Evolutionary conservation across 371 early-diverging fungal genomes (phyloP).

Genomic region (Rhizopus sp.): DNA sequence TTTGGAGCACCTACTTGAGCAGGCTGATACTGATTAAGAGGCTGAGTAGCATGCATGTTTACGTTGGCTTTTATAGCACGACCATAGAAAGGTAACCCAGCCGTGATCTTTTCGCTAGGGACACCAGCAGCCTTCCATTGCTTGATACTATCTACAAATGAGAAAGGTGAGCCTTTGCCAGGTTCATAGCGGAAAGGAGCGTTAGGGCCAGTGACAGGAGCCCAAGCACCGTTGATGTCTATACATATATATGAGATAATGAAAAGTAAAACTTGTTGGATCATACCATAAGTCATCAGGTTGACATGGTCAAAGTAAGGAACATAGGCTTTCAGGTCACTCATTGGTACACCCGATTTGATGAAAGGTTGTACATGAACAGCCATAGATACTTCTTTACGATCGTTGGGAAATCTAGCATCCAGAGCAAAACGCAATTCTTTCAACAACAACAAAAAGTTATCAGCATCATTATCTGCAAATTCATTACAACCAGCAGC

Average conservation of each 20-base stretch:
- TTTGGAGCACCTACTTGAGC: slow-evolving; percentile 46
- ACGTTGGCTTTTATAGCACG: slow-evolving; percentile 56
- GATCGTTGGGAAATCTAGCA: slow-evolving; percentile 49
- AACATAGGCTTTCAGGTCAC: slow-evolving; percentile 59
- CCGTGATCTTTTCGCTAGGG: slow-evolving; percentile 63
- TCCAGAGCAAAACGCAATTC: slow-evolving; percentile 67
- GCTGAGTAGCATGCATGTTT: slow-evolving; percentile 43
- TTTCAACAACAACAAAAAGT: slow-evolving; percentile 55
- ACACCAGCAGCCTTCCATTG: slow-evolving; percentile 66
- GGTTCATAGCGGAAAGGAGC: slow-evolving; percentile 56
- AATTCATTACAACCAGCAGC: slow-evolving; percentile 70
- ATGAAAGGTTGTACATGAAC: slow-evolving; percentile 69
- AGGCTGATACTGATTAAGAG: slow-evolving; percentile 35
- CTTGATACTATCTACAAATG: slow-evolving; percentile 54
- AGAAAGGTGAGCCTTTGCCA: slow-evolving; percentile 53
- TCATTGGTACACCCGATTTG: slow-evolving; percentile 45
- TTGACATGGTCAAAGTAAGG: slow-evolving; percentile 69
- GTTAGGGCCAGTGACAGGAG: slow-evolving; percentile 63
- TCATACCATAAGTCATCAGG: slow-evolving; percentile 60
- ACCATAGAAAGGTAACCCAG: slow-evolving; percentile 73
- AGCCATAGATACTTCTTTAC: slow-evolving; percentile 73
- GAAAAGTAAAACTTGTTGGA: neutral
- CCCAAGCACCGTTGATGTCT: slow-evolving; percentile 68
- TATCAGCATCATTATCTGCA: slow-evolving; percentile 51
- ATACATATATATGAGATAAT: neutral